A percentile compares a stretch with the other conserved stretches of the same genome.
phyloP scores from a whole-genome alignment of 169 alveolate genomes.

The Plasmodium berghei region DNA sequence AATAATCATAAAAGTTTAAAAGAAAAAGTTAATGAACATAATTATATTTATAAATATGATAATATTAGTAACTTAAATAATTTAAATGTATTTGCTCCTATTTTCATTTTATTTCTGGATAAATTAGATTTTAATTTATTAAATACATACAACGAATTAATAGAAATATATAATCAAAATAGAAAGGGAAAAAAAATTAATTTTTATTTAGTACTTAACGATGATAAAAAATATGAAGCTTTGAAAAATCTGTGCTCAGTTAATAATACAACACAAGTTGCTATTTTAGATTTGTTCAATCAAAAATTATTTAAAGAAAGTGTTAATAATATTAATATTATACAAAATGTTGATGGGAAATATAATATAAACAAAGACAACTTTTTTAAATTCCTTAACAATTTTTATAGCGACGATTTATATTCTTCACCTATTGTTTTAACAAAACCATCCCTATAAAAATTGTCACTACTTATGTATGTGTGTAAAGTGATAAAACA shows the following conservation, averaged over 20 bases:
- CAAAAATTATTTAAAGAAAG: slow-evolving; percentile 67
- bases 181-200: slow-evolving; percentile 73
- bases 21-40: slow-evolving; percentile 56
- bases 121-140: slow-evolving; percentile 48
- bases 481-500: no score
- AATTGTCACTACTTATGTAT: neutral
- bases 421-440: slow-evolving; percentile 45
- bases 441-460: neutral
- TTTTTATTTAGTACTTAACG: slow-evolving; percentile 41
- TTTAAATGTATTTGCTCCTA: slow-evolving; percentile 63
- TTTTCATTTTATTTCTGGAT: slow-evolving; percentile 46
- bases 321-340: slow-evolving; percentile 29
- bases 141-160: slow-evolving; percentile 26
- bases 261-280: slow-evolving; percentile 36
- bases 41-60: slow-evolving; percentile 57
- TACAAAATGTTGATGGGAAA: slow-evolving; percentile 25
- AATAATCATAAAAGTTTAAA: slow-evolving; percentile 62
- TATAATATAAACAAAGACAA: slow-evolving; percentile 34
- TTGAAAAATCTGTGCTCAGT: slow-evolving; percentile 50
- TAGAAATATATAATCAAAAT: slow-evolving; percentile 52
- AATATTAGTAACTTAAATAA: slow-evolving; percentile 45
- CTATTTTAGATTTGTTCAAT: slow-evolving; percentile 61
- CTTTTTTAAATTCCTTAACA: slow-evolving; percentile 53
- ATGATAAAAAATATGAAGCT: slow-evolving; percentile 67
- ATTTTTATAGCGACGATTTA: slow-evolving; percentile 38